These are phyloP conservation scores for Somion occarium DNA, from an alignment of 1,284 basidiomycete species.

Conservation along the genomic window DNA sequence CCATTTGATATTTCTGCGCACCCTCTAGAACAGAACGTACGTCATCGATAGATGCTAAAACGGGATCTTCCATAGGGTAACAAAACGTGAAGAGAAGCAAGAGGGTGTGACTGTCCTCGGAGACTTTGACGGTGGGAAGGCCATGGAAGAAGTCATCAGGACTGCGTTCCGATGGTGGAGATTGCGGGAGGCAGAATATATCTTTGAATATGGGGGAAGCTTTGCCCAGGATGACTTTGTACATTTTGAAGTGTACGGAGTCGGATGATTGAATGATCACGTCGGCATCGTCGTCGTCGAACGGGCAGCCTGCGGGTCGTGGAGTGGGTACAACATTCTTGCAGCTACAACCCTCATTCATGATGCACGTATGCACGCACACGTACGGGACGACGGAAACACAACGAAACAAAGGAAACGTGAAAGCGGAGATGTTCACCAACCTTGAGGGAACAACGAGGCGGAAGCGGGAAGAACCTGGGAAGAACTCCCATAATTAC, in stretches of 20 bases:
- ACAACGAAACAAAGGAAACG: no score
- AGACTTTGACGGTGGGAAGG: neutral
- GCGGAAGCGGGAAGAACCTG: no score
- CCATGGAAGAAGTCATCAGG: constrained; percentile 4
- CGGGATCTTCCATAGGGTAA: constrained; percentile 7
- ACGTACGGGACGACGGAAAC: no score
- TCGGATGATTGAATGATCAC: constrained; percentile 18
- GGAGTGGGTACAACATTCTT: neutral
- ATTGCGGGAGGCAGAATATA: constrained; percentile 14
- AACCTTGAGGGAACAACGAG: neutral
- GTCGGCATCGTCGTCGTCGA: constrained; percentile 15
- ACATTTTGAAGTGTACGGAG: constrained; percentile 13
- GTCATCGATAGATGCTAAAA: neutral
- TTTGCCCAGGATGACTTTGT: constrained; percentile 16
- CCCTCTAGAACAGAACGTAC: constrained; percentile 5
- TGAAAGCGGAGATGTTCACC: neutral
- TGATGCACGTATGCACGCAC: no score
- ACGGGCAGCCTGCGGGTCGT: neutral
- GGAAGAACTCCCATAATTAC: no score
- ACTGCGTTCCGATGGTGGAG: neutral
- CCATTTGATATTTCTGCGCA: constrained; percentile 10
- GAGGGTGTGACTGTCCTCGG: constrained; percentile 1
- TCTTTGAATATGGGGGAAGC: constrained; percentile 18
- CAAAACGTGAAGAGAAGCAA: constrained; percentile 1
- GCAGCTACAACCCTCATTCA: no score